Percentiles rank a stretch among this genome's conserved stretches.
These are phyloP conservation scores for Neostapfia colusana DNA, from an alignment of 176 grass and related monocot species.

Conservation along the genomic window DNA sequence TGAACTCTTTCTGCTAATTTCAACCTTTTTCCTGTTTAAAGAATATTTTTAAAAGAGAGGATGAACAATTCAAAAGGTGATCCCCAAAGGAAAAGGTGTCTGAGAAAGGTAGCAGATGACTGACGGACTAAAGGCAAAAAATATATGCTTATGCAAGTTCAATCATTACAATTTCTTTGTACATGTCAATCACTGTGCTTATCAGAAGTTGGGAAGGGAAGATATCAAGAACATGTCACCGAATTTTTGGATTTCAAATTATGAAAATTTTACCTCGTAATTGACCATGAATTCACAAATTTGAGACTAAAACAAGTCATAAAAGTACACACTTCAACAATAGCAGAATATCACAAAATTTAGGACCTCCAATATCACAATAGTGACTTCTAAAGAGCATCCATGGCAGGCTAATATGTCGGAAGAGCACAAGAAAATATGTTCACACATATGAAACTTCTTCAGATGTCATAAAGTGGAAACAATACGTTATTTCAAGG, in stretches of 20 bases:
- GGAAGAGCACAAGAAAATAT: not conserved
- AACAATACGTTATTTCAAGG: not conserved
- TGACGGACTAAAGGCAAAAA: conserved; percentile 42
- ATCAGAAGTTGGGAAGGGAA: conserved; percentile 23
- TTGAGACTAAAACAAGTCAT: conserved; percentile 2
- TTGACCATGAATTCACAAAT: conserved; percentile 22
- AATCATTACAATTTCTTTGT: conserved; percentile 36
- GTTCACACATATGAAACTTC: not conserved
- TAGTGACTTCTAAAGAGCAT: not conserved
- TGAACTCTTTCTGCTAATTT: not conserved
- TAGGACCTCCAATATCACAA: not conserved
- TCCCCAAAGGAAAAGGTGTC: conserved; percentile 27
- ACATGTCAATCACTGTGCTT: conserved; percentile 13
- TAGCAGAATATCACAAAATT: conserved; percentile 11
- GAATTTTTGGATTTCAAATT: conserved; percentile 30
- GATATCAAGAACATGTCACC: conserved; percentile 2
- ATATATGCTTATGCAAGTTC: conserved; percentile 15
- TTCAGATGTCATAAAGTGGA: not conserved
- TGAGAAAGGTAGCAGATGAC: conserved; percentile 47
- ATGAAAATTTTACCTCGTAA: not conserved
- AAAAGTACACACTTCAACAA: conserved; percentile 14
- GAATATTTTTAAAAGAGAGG: conserved; percentile 35
- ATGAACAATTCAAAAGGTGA: conserved; percentile 46
- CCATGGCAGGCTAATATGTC: not conserved
- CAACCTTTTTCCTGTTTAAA: not conserved